phyloP scores from a whole-genome alignment of 176 grass and related monocot species.

The Carex myosuroides region DNA sequence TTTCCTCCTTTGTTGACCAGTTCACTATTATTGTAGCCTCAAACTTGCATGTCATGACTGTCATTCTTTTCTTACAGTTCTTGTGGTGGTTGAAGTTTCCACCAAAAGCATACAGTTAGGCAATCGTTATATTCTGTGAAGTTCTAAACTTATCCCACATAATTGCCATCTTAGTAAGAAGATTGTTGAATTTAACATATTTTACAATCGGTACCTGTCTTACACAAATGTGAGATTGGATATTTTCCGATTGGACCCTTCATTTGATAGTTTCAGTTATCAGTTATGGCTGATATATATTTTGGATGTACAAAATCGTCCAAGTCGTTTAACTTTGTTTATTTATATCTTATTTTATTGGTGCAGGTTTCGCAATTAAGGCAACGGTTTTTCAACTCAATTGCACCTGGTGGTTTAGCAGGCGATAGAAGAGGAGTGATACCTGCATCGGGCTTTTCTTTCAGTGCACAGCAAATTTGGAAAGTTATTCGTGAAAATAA shows the following conservation, averaged over 20 bases:
- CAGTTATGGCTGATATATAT: neutral
- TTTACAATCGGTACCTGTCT: neutral
- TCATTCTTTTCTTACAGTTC: neutral
- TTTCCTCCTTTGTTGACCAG: neutral
- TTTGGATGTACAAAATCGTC: neutral
- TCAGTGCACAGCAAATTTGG: constrained; percentile 81
- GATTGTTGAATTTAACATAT: neutral
- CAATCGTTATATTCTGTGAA: neutral
- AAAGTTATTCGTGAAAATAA: constrained; percentile 92
- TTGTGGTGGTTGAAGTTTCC: neutral
- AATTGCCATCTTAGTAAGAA: neutral
- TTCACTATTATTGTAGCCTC: neutral
- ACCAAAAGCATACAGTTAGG: neutral
- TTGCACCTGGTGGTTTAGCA: constrained; percentile 64
- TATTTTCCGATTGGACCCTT: neutral
- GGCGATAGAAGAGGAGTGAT: constrained; percentile 85
- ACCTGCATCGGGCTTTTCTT: constrained; percentile 83
- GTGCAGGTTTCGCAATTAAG: constrained; percentile 61
- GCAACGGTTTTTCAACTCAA: constrained; percentile 70
- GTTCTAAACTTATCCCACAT: neutral
- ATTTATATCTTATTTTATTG: constrained; percentile 15
- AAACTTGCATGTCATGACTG: neutral
- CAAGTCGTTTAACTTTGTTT: neutral
- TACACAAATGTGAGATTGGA: neutral
- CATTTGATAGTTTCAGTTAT: neutral